Percentiles rank a stretch among this genome's conserved stretches.
These are phyloP conservation scores for Haplosporangium sp. DNA, from an alignment of 371 early-diverging fungal species.

Conservation along the genomic window DNA sequence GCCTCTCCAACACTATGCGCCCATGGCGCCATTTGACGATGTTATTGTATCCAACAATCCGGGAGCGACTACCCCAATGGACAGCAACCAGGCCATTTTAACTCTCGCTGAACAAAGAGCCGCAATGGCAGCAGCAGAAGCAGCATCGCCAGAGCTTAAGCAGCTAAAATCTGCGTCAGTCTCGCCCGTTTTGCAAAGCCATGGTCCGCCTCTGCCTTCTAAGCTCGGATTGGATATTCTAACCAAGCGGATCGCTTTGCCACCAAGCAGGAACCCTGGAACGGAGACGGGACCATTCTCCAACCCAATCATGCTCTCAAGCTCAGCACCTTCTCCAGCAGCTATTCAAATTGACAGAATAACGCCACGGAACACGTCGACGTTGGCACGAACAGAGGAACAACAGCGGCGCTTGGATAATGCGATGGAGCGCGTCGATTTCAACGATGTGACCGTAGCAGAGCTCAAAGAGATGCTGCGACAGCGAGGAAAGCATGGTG, in stretches of 20 bases:
- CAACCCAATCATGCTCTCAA: slow-evolving; percentile 37
- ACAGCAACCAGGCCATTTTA: slow-evolving; percentile 17
- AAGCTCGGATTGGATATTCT: slow-evolving; percentile 41
- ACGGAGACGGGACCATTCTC: slow-evolving; percentile 21
- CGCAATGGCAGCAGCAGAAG: slow-evolving; percentile 8
- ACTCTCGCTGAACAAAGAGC: slow-evolving; percentile 46
- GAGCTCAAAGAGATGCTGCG: slow-evolving; percentile 82
- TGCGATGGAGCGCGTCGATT: slow-evolving; percentile 72
- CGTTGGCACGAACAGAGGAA: slow-evolving; percentile 60
- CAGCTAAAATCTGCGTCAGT: slow-evolving; percentile 6
- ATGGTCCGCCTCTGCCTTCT: slow-evolving; percentile 32
- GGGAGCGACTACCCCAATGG: slow-evolving; percentile 13
- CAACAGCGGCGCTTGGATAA: slow-evolving; percentile 70
- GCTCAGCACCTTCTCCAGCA: slow-evolving; percentile 39
- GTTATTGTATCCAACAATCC: slow-evolving; percentile 3
- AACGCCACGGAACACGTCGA: slow-evolving; percentile 46
- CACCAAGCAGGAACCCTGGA: slow-evolving; percentile 35
- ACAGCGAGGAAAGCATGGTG: slow-evolving; percentile 75
- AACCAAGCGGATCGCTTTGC: slow-evolving; percentile 20
- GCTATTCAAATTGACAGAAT: slow-evolving; percentile 50
- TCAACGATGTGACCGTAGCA: slow-evolving; percentile 81
- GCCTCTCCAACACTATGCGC: slow-evolving; percentile 12
- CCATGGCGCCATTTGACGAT: slow-evolving; percentile 18
- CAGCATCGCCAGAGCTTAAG: background rate
- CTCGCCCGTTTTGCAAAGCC: background rate